phyloP scores from a whole-genome alignment of 2,329 filamentous ascomycete genomes.

The Pseudopyricularia javanii region DNA sequence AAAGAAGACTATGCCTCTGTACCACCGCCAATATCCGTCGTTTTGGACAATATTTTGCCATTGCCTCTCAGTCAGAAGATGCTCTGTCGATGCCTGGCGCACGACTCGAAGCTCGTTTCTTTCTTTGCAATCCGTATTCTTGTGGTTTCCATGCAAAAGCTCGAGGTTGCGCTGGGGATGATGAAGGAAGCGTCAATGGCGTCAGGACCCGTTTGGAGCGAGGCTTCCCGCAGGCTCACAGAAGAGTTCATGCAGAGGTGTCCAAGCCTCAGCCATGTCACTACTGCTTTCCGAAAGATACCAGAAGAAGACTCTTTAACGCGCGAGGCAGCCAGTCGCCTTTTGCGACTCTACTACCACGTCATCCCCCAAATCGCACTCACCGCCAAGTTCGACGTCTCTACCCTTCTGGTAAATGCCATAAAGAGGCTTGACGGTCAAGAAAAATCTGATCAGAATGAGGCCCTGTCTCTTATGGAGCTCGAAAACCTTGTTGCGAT shows the following conservation, averaged over 20 bases:
- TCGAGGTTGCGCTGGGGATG: slow-evolving; percentile 50
- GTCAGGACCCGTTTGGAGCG: slow-evolving; percentile 49
- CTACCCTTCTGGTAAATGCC: slow-evolving; percentile 57
- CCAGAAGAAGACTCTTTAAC: slow-evolving; percentile 59
- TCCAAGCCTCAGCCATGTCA: slow-evolving; percentile 71
- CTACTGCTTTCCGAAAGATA: slow-evolving; percentile 60
- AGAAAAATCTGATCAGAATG: slow-evolving; percentile 30
- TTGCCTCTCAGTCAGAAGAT: slow-evolving; percentile 70
- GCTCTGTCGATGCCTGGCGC: slow-evolving; percentile 65
- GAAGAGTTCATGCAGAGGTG: slow-evolving; percentile 68
- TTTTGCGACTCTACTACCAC: slow-evolving; percentile 78
- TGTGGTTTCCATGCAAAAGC: slow-evolving; percentile 66
- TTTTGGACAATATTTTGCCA: slow-evolving; percentile 80
- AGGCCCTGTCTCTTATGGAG: slow-evolving; percentile 54
- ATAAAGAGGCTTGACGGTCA: slow-evolving; percentile 49
- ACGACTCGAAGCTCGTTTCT: slow-evolving; percentile 66
- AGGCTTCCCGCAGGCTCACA: slow-evolving; percentile 54
- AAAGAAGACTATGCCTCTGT: slow-evolving; percentile 46
- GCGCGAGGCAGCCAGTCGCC: slow-evolving; percentile 63
- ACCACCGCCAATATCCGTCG: slow-evolving; percentile 66
- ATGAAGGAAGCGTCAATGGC: slow-evolving; percentile 33
- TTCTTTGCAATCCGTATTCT: slow-evolving; percentile 77
- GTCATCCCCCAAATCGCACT: slow-evolving; percentile 67
- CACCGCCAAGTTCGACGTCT: slow-evolving; percentile 80
- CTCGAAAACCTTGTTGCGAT: slow-evolving; percentile 72